Percentiles rank a stretch among this genome's conserved stretches.
Conservation (phyloP, 2,329 filamentous ascomycete genomes). For the Talaromyces sp. region DNA sequence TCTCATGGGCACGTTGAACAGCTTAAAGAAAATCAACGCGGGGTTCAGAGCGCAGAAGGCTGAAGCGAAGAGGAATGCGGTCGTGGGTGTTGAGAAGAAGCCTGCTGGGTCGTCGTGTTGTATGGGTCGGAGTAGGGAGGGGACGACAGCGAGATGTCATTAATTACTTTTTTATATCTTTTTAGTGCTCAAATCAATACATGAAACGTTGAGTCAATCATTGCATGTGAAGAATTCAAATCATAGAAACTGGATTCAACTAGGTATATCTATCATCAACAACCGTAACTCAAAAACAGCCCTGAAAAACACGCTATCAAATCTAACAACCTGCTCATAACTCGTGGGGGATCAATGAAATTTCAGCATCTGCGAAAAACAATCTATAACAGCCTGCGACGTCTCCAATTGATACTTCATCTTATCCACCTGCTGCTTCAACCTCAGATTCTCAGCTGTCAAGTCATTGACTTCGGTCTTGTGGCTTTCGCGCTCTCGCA, state of each 20-base stretch:
- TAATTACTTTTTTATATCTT: background rate
- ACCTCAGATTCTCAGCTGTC: background rate
- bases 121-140: slow-evolving; percentile 6
- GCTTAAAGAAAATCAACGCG: slow-evolving; percentile 43
- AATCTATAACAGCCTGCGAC: background rate
- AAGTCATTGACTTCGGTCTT: background rate
- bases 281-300: background rate
- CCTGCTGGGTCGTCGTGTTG: slow-evolving; percentile 13
- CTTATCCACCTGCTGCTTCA: background rate
- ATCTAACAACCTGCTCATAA: background rate
- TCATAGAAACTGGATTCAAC: background rate
- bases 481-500: background rate
- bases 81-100: slow-evolving; percentile 7
- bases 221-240: too few species aligned
- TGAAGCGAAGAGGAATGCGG: background rate
- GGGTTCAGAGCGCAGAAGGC: slow-evolving; percentile 29
- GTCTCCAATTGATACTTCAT: slow-evolving; percentile 1
- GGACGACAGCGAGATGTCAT: background rate
- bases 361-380: background rate
- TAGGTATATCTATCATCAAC: background rate
- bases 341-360: background rate
- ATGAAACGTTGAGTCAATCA: background rate
- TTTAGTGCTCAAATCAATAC: background rate
- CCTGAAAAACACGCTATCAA: background rate
- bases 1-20: slow-evolving; percentile 44